Base-by-base conservation (phyloP, 1,284 basidiomycete genomes). In the Rugosomyces carneus region DNA sequence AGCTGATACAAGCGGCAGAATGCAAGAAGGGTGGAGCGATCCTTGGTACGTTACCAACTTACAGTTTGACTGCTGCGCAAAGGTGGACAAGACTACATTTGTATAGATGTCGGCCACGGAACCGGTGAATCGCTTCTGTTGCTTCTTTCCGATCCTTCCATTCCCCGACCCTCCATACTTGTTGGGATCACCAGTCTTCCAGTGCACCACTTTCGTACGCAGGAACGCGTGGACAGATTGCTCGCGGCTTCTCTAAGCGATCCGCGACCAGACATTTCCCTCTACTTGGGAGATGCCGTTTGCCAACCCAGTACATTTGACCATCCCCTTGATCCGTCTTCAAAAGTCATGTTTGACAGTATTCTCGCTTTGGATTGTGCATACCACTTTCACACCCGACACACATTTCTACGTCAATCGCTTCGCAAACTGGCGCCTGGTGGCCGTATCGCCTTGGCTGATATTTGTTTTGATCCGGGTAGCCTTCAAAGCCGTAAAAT, bases 311-410 rank as follows among this genome's bases (percentile, higher is more conserved):
- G 20, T 16, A 16, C 7, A 13, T 34, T 4, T 34, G 38, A 55
- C 5, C 77, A 80, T 52, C 76, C 77, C 13, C 59, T 79, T 5
- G 56, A 64, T 42, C 62, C 68, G 8, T 51, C 60, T 2, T 59
- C 62, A 6, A 21, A 40, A 11, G 47, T 44, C n/a, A 35, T 45
- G 24, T 80, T 70, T 51, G 70, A 77, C 44, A 61, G 63, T 20
- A 73, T 80, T 35, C 64, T 77, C 23, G 79, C 81, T 4, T 68
- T 87, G 21, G 84, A 89, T 57, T 84, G 82, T 49, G 80, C 82
- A 1, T 86, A 85, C 58, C 84, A 88, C 59, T 85, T 85, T 59
- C 58, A 69, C 6, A 76, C 79, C 0, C 71, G 80, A 16, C 48
- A 60, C 11, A 49, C 49, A 3, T 77, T 81, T 54, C 69, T 86